Evolutionary conservation across 495 filamentous ascomycete genomes (phyloP).

Genomic region (Podospora fimiseda): DNA sequence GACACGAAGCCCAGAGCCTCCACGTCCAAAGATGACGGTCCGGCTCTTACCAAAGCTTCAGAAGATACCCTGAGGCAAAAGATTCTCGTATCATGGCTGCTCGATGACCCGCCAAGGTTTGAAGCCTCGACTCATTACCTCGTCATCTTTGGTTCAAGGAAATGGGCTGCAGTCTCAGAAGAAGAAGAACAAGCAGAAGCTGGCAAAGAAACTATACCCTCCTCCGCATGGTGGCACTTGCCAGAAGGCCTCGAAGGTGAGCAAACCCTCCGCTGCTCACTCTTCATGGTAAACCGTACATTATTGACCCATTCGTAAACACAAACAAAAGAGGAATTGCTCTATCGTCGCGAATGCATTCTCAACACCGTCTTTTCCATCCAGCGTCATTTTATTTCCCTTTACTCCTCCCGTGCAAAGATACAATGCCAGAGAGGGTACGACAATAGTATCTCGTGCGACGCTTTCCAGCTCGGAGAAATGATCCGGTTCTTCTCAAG

Average conservation of each 20-base stretch:
- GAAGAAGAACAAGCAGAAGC: too few relatives aligned
- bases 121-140: conserved; percentile 50
- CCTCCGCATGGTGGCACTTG: conserved; percentile 66
- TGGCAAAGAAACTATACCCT: conserved; percentile 23
- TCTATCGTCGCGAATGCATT: conserved; percentile 61
- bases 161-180: conserved; percentile 47
- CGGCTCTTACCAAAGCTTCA: conserved; percentile 23
- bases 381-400: conserved; percentile 61
- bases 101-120: conserved; percentile 50
- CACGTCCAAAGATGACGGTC: conserved; percentile 32
- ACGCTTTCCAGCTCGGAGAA: conserved; percentile 81
- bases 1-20: conserved; percentile 28
- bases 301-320: too few relatives aligned
- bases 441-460: conserved; percentile 66
- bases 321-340: conserved; percentile 49
- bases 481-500: conserved; percentile 71
- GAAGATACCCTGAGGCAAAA: conserved; percentile 60
- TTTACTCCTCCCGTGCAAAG: conserved; percentile 53
- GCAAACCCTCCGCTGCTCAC: conserved; percentile 7
- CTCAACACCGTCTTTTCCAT: conserved; percentile 72
- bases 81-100: conserved; percentile 53
- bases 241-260: conserved; percentile 66
- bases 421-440: conserved; percentile 73
- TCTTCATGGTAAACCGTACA: not conserved
- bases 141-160: conserved; percentile 58